These are phyloP conservation scores for Solanum habrochaites DNA, from an alignment of 257 asterid genomes.

Conservation along the genomic window DNA sequence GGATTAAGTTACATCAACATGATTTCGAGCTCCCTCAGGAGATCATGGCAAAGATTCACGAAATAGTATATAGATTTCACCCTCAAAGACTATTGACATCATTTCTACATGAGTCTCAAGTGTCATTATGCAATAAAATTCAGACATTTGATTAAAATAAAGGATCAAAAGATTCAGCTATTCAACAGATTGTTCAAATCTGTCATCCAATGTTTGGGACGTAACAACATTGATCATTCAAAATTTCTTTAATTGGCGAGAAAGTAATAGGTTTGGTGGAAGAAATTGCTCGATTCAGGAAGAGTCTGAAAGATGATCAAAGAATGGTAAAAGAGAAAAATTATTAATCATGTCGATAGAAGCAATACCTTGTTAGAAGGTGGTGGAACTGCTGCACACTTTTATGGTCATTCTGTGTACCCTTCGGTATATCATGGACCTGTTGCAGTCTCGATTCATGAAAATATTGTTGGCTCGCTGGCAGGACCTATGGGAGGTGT, in stretches of 20 bases:
- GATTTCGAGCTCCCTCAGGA: conserved; percentile 29
- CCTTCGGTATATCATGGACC: neutral
- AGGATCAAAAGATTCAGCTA: conserved; percentile 24
- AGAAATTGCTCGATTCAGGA: conserved; percentile 16
- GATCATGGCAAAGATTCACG: conserved; percentile 50
- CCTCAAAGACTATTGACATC: conserved; percentile 41
- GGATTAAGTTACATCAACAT: conserved; percentile 54
- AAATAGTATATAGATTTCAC: conserved; percentile 37
- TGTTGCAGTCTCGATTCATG: neutral
- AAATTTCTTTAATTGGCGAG: conserved; percentile 41
- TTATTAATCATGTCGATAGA: neutral
- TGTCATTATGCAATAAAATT: conserved; percentile 19
- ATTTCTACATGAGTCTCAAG: conserved; percentile 42
- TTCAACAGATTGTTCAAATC: conserved; percentile 42
- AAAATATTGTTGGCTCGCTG: neutral
- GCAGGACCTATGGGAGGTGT: neutral
- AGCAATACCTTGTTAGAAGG: neutral
- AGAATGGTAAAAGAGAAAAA: conserved; percentile 42
- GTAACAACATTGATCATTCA: conserved; percentile 48
- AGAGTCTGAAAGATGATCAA: conserved; percentile 7
- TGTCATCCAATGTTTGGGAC: conserved; percentile 40
- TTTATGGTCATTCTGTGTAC: neutral
- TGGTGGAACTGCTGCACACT: neutral
- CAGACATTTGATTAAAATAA: neutral
- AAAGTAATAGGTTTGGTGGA: conserved; percentile 39